Evolutionary conservation across 345 rosid genomes (phyloP).

Genomic region (Brassica incana): DNA sequence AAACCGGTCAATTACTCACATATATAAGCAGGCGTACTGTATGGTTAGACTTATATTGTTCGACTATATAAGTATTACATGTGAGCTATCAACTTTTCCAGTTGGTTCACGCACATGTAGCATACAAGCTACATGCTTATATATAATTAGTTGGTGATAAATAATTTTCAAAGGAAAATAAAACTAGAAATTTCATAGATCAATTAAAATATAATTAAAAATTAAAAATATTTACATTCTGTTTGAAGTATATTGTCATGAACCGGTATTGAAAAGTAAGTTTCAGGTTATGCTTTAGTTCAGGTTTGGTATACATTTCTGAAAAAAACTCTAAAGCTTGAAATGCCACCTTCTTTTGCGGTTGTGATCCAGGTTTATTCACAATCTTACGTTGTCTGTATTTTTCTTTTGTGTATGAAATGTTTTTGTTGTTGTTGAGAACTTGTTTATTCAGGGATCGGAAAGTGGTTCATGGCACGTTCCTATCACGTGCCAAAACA

Average conservation of each 20-base stretch:
- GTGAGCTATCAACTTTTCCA: background rate
- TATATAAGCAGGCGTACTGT: too few species aligned
- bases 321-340: slow-evolving; percentile 62
- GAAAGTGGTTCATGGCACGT: slow-evolving; percentile 88
- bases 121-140: background rate
- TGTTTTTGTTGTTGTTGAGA: background rate
- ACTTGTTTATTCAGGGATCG: slow-evolving; percentile 56
- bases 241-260: background rate
- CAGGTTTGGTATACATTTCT: slow-evolving; percentile 74
- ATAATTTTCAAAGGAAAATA: background rate
- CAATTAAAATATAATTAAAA: too few species aligned
- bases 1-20: too few species aligned
- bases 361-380: slow-evolving; percentile 62
- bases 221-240: background rate
- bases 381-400: background rate
- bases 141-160: background rate
- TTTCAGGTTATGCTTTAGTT: slow-evolving; percentile 1
- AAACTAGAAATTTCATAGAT: background rate
- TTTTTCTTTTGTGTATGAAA: background rate
- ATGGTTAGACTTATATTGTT: background rate
- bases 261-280: background rate
- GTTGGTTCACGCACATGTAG: background rate
- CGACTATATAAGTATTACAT: background rate
- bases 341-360: slow-evolving; percentile 68
- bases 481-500: slow-evolving; percentile 44